Evolutionary conservation across 257 asterid genomes (phyloP).

Genomic region (Buddleja alternifolia): DNA sequence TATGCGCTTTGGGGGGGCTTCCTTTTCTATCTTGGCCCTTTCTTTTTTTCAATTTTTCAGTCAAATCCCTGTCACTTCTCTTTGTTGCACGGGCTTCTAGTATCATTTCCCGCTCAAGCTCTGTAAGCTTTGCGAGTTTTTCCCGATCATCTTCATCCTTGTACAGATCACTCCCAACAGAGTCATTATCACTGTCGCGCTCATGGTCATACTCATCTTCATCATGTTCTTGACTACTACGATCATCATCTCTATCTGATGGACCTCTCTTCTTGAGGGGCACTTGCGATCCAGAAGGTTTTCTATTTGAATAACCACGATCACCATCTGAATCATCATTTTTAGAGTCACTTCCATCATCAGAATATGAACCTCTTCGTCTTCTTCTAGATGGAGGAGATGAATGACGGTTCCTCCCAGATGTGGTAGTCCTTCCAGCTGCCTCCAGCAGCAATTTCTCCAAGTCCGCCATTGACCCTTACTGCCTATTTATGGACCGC

Average conservation of each 20-base stretch:
- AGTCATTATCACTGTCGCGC: slow-evolving; percentile 87
- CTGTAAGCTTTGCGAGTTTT: slow-evolving; percentile 84
- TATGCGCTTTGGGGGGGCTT: slow-evolving; percentile 72
- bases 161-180: slow-evolving; percentile 95
- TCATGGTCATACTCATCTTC: slow-evolving; percentile 51
- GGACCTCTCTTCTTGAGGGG: slow-evolving; percentile 96
- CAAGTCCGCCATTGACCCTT: slow-evolving; percentile 70
- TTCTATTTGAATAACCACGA: slow-evolving; percentile 69
- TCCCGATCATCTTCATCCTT: slow-evolving; percentile 86
- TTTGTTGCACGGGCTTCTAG: slow-evolving; percentile 83
- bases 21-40: slow-evolving; percentile 59
- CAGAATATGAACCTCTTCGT: slow-evolving; percentile 64
- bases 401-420: slow-evolving; percentile 70
- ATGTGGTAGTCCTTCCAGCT: slow-evolving; percentile 75
- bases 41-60: slow-evolving; percentile 64
- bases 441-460: slow-evolving; percentile 89
- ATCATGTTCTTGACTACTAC: slow-evolving; percentile 70
- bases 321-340: slow-evolving; percentile 88
- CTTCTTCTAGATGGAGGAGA: slow-evolving; percentile 74
- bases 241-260: slow-evolving; percentile 72
- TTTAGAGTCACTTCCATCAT: slow-evolving; percentile 85
- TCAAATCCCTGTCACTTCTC: slow-evolving; percentile 81
- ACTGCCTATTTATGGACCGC: slow-evolving; percentile 21
- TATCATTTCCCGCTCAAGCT: slow-evolving; percentile 88
- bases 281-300: slow-evolving; percentile 79